phyloP scores from a whole-genome alignment of 2,329 filamentous ascomycete genomes.

The Cytospora paraplurivora region DNA sequence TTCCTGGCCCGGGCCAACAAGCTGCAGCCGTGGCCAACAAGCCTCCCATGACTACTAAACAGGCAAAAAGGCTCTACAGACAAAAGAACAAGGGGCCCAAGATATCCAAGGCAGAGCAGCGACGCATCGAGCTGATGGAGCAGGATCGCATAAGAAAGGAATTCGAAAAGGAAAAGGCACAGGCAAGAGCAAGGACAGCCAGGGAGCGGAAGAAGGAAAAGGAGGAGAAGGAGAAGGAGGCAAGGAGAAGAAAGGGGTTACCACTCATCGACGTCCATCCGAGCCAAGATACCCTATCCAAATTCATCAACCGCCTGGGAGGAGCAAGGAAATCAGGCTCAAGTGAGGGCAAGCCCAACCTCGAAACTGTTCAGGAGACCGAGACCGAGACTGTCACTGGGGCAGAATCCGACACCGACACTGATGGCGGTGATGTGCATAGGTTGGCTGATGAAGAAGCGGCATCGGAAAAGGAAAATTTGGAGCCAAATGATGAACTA shows the following conservation, averaged over 20 bases:
- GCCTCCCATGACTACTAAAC: conserved; percentile 53
- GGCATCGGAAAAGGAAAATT: conserved; percentile 7
- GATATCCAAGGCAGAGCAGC: conserved; percentile 47
- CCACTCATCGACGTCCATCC: conserved; percentile 57
- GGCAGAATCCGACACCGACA: conserved; percentile 6
- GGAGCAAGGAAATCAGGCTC: conserved; percentile 34
- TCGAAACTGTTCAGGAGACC: conserved; percentile 14
- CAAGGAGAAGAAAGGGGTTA: conserved; percentile 53
- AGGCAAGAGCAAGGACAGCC: conserved; percentile 50
- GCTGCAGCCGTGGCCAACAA: conserved; percentile 29
- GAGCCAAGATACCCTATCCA: conserved; percentile 59
- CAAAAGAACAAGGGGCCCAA: conserved; percentile 44
- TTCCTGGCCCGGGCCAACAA: conserved; percentile 29
- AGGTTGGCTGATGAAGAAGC: not conserved
- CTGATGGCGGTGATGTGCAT: not conserved
- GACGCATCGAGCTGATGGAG: conserved; percentile 46
- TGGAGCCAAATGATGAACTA: not conserved
- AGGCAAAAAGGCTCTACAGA: conserved; percentile 49
- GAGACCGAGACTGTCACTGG: conserved; percentile 12
- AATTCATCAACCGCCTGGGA: conserved; percentile 49
- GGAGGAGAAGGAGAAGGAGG: conserved; percentile 51
- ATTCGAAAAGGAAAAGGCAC: conserved; percentile 51
- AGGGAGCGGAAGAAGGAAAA: conserved; percentile 60
- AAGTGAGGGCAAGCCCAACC: not conserved
- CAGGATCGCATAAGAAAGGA: conserved; percentile 58